A percentile compares a stretch with the other conserved stretches of the same genome.
Conservation (phyloP, 345 rosid species). For the Boechera stricta region DNA sequence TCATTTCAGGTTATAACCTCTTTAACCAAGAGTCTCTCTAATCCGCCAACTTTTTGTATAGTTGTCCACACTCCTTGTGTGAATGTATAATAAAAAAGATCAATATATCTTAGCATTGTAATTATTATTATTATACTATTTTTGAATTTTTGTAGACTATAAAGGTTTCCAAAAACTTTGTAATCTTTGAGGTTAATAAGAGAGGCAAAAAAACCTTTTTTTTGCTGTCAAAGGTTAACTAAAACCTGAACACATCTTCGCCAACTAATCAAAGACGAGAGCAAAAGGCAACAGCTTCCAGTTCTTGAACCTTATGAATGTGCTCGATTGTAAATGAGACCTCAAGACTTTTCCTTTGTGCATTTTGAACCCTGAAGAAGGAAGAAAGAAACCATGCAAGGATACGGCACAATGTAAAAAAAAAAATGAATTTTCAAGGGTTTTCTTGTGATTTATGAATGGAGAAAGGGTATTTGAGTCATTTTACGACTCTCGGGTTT, state of each 20-base stretch:
- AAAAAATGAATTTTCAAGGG: neutral
- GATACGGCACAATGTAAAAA: neutral
- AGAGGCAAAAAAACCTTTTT: neutral
- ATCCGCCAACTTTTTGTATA: conserved; percentile 38
- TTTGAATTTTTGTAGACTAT: conserved; percentile 31
- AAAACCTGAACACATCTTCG: conserved; percentile 5
- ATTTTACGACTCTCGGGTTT: neutral
- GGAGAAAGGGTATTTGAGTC: conserved; percentile 5
- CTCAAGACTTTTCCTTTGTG: neutral
- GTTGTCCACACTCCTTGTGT: conserved; percentile 37
- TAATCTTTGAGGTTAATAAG: conserved; percentile 40
- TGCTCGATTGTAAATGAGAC: neutral
- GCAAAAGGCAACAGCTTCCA: neutral
- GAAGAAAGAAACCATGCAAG: neutral
- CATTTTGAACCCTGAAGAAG: neutral
- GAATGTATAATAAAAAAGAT: conserved; percentile 22
- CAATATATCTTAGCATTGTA: conserved; percentile 28
- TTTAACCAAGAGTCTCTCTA: conserved; percentile 53
- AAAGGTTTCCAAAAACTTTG: conserved; percentile 21
- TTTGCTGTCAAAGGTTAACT: neutral
- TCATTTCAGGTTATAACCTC: conserved; percentile 75
- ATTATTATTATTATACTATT: conserved; percentile 9
- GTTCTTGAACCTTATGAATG: neutral
- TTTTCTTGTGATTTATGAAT: neutral
- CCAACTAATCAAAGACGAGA: neutral